A percentile compares a stretch with the other conserved stretches of the same genome.
These are phyloP conservation scores for Solanum chmielewskii DNA, from an alignment of 257 asterid species.

Conservation along the genomic window DNA sequence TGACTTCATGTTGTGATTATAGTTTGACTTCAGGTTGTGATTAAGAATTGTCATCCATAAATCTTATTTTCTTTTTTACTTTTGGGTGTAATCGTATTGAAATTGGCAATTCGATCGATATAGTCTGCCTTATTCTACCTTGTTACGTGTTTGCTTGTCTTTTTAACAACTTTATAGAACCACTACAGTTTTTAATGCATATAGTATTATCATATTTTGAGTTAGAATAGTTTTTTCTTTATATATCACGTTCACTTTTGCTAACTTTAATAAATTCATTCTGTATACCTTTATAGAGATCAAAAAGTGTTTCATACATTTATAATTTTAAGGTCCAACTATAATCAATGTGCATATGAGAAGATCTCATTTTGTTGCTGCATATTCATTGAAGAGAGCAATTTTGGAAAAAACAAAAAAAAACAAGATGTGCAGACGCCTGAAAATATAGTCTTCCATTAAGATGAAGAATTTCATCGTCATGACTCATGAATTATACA, in stretches of 20 bases:
- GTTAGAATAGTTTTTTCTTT: not conserved
- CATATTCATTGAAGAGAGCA: not conserved
- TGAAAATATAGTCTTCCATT: not conserved
- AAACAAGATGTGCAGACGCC: not conserved
- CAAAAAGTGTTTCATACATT: not conserved
- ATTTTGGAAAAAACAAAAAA: not conserved
- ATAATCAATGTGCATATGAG: not conserved
- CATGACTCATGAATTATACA: constrained; percentile 1
- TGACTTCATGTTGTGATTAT: not conserved
- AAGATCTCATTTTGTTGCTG: not conserved
- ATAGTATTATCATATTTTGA: not conserved
- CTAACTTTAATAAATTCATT: not conserved
- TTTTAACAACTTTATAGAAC: too few species aligned
- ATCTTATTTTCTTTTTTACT: not conserved
- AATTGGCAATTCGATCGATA: not conserved
- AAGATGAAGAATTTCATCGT: not conserved
- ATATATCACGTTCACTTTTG: not conserved
- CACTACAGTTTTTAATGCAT: not conserved
- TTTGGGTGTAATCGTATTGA: not conserved
- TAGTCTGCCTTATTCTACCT: too few species aligned
- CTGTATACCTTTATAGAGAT: not conserved
- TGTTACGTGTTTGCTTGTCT: too few species aligned
- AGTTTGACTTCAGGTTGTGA: not conserved
- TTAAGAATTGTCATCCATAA: not conserved
- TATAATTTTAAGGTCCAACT: not conserved